Conservation (phyloP, 805 yeast species). For the Gaillardinia entomophila region DNA sequence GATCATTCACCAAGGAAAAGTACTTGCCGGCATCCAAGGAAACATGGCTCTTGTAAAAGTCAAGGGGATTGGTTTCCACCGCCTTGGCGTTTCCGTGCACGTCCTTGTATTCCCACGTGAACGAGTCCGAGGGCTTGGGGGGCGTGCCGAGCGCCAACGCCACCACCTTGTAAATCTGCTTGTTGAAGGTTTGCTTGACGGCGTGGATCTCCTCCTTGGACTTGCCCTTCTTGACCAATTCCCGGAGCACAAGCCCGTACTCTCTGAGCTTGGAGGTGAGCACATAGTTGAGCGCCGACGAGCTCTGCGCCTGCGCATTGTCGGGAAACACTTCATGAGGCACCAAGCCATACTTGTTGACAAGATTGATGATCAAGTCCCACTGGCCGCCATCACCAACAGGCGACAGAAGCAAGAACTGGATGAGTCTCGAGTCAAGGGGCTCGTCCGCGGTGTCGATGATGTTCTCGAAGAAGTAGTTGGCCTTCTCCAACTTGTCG, state of each 20-base stretch:
- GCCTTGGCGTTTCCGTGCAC: conserved; percentile 56
- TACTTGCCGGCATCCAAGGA: conserved; percentile 45
- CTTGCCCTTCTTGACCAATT: conserved; percentile 37
- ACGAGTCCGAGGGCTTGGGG: conserved; percentile 62
- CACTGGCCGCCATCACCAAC: conserved; percentile 85
- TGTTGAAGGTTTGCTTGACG: conserved; percentile 41
- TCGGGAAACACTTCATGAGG: conserved; percentile 75
- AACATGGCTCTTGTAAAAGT: conserved; percentile 54
- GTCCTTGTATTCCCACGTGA: conserved; percentile 71
- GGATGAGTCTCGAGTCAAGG: conserved; percentile 66
- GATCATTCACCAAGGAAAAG: conserved; percentile 75
- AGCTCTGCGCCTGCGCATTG: conserved; percentile 50
- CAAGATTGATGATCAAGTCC: conserved; percentile 72
- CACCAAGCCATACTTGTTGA: conserved; percentile 76
- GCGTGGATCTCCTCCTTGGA: conserved; percentile 29
- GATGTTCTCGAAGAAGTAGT: conserved; percentile 72
- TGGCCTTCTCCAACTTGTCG: conserved; percentile 82
- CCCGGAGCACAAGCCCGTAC: conserved; percentile 66
- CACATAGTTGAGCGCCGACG: conserved; percentile 51
- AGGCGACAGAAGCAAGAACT: conserved; percentile 59
- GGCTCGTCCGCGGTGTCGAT: conserved; percentile 62
- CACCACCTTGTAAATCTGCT: conserved; percentile 59
- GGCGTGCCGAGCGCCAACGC: conserved; percentile 73
- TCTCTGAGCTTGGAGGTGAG: conserved; percentile 70
- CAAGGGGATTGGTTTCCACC: conserved; percentile 56